Conservation (phyloP, 2,329 filamentous ascomycete species). For the Fulvia fulva region DNA sequence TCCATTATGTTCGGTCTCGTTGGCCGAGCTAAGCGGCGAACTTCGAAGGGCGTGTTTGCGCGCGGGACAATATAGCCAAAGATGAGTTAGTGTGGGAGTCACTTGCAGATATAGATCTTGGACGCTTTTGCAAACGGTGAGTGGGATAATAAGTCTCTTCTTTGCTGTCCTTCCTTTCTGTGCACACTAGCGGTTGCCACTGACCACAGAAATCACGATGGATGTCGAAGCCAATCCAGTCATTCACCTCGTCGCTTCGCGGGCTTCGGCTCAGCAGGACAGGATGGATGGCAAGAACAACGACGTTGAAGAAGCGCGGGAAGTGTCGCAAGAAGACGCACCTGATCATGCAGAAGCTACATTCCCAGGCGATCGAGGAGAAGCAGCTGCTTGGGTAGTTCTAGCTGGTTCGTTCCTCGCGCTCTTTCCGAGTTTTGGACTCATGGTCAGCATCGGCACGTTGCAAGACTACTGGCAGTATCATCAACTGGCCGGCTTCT, state of each 20-base stretch:
- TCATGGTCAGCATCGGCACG: slow-evolving; percentile 47
- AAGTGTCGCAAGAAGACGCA: not conserved
- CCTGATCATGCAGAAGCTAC: not conserved
- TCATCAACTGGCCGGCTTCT: slow-evolving; percentile 44
- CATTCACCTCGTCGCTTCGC: not conserved
- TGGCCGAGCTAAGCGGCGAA: not conserved
- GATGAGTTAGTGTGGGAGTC: not conserved
- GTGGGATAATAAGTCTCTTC: not conserved
- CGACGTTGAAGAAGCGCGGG: not conserved
- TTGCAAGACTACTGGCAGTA: slow-evolving; percentile 46
- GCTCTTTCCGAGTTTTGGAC: slow-evolving; percentile 43
- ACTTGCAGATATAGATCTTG: not conserved
- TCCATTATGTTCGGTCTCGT: not conserved
- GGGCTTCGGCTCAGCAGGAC: not conserved
- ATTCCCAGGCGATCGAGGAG: slow-evolving; percentile 8
- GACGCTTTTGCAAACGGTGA: not conserved
- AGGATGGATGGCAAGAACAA: not conserved
- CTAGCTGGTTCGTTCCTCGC: slow-evolving; percentile 35
- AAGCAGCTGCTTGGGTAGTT: slow-evolving; percentile 7
- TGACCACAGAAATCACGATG: not conserved
- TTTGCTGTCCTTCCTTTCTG: not conserved
- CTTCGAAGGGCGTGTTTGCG: not conserved
- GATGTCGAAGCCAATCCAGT: slow-evolving; percentile 1
- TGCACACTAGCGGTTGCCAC: not conserved
- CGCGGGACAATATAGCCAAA: not conserved